A percentile compares a stretch with the other conserved stretches of the same genome.
phyloP scores from a whole-genome alignment of 805 yeast species.

The Teunomyces lycoperdinae region DNA sequence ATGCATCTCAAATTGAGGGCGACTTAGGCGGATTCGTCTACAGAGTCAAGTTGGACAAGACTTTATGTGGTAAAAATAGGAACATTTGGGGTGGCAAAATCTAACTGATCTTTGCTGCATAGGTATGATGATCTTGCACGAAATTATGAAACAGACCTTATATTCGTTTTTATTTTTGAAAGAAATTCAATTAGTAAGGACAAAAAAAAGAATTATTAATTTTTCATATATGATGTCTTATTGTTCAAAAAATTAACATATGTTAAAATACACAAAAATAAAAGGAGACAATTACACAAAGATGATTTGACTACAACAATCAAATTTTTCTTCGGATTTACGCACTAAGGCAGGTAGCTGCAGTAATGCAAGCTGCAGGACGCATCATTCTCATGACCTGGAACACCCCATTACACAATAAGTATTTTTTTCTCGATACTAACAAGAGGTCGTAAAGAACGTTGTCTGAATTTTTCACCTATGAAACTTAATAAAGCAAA shows the following conservation, averaged over 20 bases:
- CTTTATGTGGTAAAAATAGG: slow-evolving; percentile 25
- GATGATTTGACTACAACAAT: not conserved
- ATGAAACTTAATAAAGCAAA: not conserved
- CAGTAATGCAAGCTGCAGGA: not conserved
- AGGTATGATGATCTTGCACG: not conserved
- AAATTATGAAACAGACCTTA: not conserved
- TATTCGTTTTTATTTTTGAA: not conserved
- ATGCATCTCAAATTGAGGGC: slow-evolving; percentile 25
- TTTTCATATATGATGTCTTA: not conserved
- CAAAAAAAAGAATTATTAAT: not conserved
- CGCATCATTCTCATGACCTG: not conserved
- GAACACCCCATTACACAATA: not conserved
- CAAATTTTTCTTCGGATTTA: not conserved
- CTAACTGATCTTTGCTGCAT: not conserved
- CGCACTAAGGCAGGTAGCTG: not conserved
- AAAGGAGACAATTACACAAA: not conserved
- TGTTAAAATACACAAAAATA: not conserved
- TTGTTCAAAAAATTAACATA: not conserved
- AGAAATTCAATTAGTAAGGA: not conserved
- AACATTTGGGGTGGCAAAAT: slow-evolving; percentile 29
- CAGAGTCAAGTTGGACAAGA: slow-evolving; percentile 36
- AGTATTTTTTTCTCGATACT: not conserved
- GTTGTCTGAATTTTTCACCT: not conserved
- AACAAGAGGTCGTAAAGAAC: not conserved
- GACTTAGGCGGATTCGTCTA: slow-evolving; percentile 64